phyloP scores from a whole-genome alignment of 1,284 basidiomycete genomes.

The Xanthoconium separans region DNA sequence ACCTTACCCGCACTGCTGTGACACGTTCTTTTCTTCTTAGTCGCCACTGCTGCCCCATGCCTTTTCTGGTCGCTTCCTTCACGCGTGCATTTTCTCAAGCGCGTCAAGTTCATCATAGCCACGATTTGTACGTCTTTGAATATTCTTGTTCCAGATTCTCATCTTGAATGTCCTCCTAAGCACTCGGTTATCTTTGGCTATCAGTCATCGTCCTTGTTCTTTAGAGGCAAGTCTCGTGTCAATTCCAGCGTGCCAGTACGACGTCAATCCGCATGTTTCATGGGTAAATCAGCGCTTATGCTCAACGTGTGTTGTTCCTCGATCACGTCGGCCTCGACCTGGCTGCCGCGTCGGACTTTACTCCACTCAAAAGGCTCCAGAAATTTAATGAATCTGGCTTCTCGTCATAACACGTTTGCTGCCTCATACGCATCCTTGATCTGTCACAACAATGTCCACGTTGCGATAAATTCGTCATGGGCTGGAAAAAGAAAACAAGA shows the following conservation, averaged over 20 bases:
- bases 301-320: slow-evolving; percentile 59
- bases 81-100: slow-evolving; percentile 39
- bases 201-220: slow-evolving; percentile 17
- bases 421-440: slow-evolving; percentile 63
- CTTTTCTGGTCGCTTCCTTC: slow-evolving; percentile 44
- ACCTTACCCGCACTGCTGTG: slow-evolving; percentile 57
- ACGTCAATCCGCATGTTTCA: slow-evolving; percentile 36
- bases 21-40: slow-evolving; percentile 50
- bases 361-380: slow-evolving; percentile 66
- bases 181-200: slow-evolving; percentile 29
- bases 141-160: slow-evolving; percentile 36
- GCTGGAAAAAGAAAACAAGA: slow-evolving; percentile 42
- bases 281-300: slow-evolving; percentile 47
- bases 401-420: slow-evolving; percentile 67
- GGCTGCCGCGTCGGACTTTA: slow-evolving; percentile 52
- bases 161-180: slow-evolving; percentile 17
- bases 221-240: slow-evolving; percentile 31
- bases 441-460: slow-evolving; percentile 65
- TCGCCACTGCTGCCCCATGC: slow-evolving; percentile 55
- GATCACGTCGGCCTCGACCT: slow-evolving; percentile 59
- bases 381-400: slow-evolving; percentile 57
- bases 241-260: slow-evolving; percentile 28
- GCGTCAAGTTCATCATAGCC: slow-evolving; percentile 30
- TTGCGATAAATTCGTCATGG: slow-evolving; percentile 67
- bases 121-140: slow-evolving; percentile 39